Conservation (phyloP, 345 rosid species). For the Hypericum perforatum region DNA sequence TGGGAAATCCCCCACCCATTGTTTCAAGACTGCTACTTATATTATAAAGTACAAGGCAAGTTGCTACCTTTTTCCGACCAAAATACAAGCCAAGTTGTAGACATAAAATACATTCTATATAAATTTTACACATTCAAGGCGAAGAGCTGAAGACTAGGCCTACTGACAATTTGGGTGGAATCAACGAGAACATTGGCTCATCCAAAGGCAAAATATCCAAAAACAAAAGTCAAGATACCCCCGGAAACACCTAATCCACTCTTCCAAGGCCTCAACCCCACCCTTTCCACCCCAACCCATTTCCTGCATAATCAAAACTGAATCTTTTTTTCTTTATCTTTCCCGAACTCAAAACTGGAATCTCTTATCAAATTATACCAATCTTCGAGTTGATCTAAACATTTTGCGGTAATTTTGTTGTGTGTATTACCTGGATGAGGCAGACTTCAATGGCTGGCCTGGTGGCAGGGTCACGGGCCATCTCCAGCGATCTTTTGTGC, state of each 20-base stretch:
- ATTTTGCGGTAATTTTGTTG: no score
- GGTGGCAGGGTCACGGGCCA: slow-evolving; percentile 37
- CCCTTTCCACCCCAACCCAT: no score
- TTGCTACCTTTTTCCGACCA: no score
- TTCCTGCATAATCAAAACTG: neutral
- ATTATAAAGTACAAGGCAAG: no score
- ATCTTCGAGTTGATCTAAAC: no score
- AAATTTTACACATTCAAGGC: no score
- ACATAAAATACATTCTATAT: neutral
- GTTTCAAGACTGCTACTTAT: no score
- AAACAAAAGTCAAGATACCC: slow-evolving; percentile 1
- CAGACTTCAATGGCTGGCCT: slow-evolving; percentile 60
- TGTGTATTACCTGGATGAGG: slow-evolving; percentile 34
- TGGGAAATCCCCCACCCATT: no score
- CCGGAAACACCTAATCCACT: neutral
- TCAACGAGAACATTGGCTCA: slow-evolving; percentile 8
- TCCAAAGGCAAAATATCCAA: slow-evolving; percentile 10
- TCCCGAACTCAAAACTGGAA: no score
- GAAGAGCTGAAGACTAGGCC: no score
- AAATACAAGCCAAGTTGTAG: slow-evolving; percentile 2
- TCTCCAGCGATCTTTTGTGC: slow-evolving; percentile 48
- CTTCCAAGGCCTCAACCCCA: no score
- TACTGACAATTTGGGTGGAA: neutral
- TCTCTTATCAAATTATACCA: no score
- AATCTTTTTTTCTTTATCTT: slow-evolving; percentile 3